Conservation (phyloP, 257 asterid genomes). For the Solanum chiquidenum region DNA sequence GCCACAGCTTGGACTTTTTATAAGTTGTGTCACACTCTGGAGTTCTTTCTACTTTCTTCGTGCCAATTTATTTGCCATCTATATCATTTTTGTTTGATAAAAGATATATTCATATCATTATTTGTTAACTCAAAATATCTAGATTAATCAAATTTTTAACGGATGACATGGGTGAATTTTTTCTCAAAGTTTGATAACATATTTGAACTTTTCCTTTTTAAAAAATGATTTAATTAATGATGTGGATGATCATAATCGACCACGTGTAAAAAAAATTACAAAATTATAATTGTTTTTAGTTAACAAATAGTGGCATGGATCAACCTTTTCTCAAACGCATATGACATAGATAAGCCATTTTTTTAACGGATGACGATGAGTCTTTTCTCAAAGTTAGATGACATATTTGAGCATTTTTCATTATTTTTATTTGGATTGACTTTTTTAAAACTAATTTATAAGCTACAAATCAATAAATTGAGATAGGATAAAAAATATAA, state of each 20-base stretch:
- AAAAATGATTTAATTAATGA: too few relatives aligned
- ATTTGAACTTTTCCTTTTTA: too few relatives aligned
- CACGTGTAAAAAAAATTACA: background rate
- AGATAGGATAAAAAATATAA: too few relatives aligned
- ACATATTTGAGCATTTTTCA: too few relatives aligned
- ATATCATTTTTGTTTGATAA: too few relatives aligned
- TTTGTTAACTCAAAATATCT: rapidly evolving
- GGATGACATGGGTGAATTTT: rapidly evolving
- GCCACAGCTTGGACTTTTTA: background rate
- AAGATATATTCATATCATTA: rapidly evolving
- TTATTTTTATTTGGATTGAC: too few relatives aligned
- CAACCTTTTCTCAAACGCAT: rapidly evolving
- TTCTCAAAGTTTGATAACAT: background rate
- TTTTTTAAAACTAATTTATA: too few relatives aligned
- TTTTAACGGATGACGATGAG: too few relatives aligned
- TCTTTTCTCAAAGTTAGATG: too few relatives aligned
- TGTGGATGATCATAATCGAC: background rate
- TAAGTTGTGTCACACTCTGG: background rate
- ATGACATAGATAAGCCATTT: rapidly evolving
- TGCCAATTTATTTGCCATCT: background rate
- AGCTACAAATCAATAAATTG: too few relatives aligned
- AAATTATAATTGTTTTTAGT: too few relatives aligned
- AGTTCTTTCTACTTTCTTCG: background rate
- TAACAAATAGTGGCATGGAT: too few relatives aligned
- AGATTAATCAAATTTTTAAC: rapidly evolving